Conservation (phyloP, 163 green algal genomes). For the Prototheca cutis region DNA sequence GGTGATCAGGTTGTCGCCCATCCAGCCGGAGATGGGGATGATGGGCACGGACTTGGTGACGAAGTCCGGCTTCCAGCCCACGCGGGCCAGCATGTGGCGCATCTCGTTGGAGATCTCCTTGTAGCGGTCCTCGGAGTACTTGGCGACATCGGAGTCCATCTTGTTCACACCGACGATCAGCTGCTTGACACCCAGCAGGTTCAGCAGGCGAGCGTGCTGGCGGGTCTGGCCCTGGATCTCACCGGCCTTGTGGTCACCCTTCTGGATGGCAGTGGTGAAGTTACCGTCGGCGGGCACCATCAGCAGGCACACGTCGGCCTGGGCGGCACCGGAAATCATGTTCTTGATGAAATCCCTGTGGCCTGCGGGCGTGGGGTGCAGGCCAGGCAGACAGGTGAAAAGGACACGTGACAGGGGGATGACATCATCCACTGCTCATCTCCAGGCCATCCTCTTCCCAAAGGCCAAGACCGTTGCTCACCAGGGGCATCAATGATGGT, state of each 20-base stretch:
- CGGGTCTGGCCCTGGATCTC: conserved; percentile 95
- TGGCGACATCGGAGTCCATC: conserved; percentile 94
- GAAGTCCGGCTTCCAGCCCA: conserved; percentile 73
- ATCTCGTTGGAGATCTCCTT: conserved; percentile 97
- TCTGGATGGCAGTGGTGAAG: conserved; percentile 81
- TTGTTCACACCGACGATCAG: conserved; percentile 97
- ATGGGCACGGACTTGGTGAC: conserved; percentile 83
- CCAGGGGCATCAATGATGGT: conserved; percentile 99
- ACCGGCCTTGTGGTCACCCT: conserved; percentile 93
- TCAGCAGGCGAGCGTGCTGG: conserved; percentile 95
- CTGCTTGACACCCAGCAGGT: conserved; percentile 96
- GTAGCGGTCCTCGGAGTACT: conserved; percentile 93
- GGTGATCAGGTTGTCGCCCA: conserved; percentile 99
- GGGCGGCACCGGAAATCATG: conserved; percentile 98
- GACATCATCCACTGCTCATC: too few species aligned
- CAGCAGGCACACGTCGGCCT: conserved; percentile 90
- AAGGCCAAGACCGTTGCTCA: too few species aligned
- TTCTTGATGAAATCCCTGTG: conserved; percentile 99
- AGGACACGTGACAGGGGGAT: too few species aligned
- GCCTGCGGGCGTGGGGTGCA: conserved; percentile 19
- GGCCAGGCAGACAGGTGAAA: too few species aligned
- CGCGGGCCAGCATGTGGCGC: conserved; percentile 69
- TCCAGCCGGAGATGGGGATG: conserved; percentile 98
- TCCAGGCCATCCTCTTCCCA: too few species aligned
- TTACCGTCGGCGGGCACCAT: conserved; percentile 71